Percentiles rank a stretch among this genome's conserved stretches.
Evolutionary conservation across 345 rosid genomes (phyloP).

Genomic region (Geranium brycei): DNA sequence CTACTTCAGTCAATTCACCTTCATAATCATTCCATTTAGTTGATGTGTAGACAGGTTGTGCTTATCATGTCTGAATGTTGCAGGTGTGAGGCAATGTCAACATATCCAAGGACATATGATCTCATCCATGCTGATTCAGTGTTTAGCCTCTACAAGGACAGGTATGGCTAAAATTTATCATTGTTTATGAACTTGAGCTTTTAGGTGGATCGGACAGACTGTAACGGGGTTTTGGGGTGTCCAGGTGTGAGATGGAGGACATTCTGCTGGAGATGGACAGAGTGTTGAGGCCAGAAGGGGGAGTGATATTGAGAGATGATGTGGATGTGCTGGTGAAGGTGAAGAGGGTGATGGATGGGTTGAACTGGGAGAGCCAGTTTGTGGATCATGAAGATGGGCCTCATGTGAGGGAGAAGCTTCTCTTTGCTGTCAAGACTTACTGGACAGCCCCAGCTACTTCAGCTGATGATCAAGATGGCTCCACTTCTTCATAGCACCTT

Average conservation of each 20-base stretch:
- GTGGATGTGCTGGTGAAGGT: slow-evolving; percentile 42
- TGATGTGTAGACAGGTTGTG: no score
- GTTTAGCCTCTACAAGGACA: slow-evolving; percentile 25
- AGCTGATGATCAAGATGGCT: slow-evolving; percentile 6
- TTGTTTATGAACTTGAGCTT: no score
- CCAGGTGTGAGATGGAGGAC: slow-evolving; percentile 44
- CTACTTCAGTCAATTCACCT: neutral
- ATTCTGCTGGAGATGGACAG: slow-evolving; percentile 56
- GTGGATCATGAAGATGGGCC: slow-evolving; percentile 65
- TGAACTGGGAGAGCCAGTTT: slow-evolving; percentile 39
- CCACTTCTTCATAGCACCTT: slow-evolving; percentile 7
- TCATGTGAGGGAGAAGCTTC: slow-evolving; percentile 38
- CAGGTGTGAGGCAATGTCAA: slow-evolving; percentile 58
- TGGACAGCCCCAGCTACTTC: slow-evolving; percentile 28
- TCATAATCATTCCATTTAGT: neutral
- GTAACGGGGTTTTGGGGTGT: neutral
- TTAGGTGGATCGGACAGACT: no score
- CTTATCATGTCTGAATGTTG: neutral
- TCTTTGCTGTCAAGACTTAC: slow-evolving; percentile 42
- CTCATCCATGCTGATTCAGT: slow-evolving; percentile 31
- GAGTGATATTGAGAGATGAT: slow-evolving; percentile 44
- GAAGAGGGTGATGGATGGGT: slow-evolving; percentile 33
- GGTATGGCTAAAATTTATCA: slow-evolving; percentile 13
- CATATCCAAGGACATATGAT: slow-evolving; percentile 47
- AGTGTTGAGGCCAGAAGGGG: slow-evolving; percentile 53